Conservation (phyloP, 2,329 filamentous ascomycete genomes). For the Boeremia lycopersici region DNA sequence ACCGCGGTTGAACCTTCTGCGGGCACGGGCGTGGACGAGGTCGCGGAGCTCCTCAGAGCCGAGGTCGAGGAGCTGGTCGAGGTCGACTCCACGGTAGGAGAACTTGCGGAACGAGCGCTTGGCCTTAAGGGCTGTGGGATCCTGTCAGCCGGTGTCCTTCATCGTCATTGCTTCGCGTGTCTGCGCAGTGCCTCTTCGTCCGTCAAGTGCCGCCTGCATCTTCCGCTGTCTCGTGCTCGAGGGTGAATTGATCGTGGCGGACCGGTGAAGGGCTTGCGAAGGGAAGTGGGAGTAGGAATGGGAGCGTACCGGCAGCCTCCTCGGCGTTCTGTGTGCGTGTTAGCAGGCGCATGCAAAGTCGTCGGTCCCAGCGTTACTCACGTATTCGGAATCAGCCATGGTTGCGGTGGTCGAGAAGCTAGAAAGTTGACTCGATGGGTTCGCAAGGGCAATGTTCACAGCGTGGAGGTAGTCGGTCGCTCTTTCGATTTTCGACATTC, state of each 20-base stretch:
- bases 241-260: constrained; percentile 9
- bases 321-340: constrained; percentile 76
- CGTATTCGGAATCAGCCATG: constrained; percentile 91
- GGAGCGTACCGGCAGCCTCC: constrained; percentile 79
- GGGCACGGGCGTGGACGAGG: constrained; percentile 98
- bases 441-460: constrained; percentile 32
- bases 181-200: constrained; percentile 6
- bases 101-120: constrained; percentile 99
- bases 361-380: constrained; percentile 59
- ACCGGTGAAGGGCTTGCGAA: constrained; percentile 7
- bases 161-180: constrained; percentile 6
- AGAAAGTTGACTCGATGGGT: constrained; percentile 47
- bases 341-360: constrained; percentile 24
- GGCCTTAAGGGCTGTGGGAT: constrained; percentile 86
- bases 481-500: constrained; percentile 8
- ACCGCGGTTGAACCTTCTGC: constrained; percentile 98
- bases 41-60: constrained; percentile 98
- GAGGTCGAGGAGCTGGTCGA: constrained; percentile 99
- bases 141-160: constrained; percentile 35
- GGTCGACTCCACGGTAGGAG: constrained; percentile 98
- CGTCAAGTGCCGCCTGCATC: constrained; percentile 1
- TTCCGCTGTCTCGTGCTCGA: constrained; percentile 17
- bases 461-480: constrained; percentile 15
- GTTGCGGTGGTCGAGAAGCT: constrained; percentile 61
- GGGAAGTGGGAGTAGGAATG: constrained; percentile 14